Percentiles rank a stretch among this genome's conserved stretches.
phyloP scores from a whole-genome alignment of 2,329 filamentous ascomycete genomes.

The Talaromyces islandicus region DNA sequence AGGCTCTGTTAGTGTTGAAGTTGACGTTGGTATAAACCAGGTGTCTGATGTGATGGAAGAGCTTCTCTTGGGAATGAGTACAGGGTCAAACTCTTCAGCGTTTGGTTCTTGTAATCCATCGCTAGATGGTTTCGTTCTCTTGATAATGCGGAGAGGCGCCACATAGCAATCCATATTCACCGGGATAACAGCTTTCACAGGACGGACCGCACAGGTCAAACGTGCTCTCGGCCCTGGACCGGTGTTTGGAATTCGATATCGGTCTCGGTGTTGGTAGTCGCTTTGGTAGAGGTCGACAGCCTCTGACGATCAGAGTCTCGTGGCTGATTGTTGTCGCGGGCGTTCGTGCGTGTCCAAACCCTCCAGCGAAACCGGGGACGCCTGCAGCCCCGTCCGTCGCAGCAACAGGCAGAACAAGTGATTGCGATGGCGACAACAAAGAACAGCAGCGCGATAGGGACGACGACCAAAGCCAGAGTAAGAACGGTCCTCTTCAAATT shows the following conservation, averaged over 20 bases:
- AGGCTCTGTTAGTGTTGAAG: neutral
- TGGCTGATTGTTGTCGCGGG: conserved; percentile 17
- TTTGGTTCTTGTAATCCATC: conserved; percentile 9
- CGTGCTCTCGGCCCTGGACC: conserved; percentile 17
- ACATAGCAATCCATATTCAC: conserved; percentile 27
- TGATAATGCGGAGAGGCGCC: conserved; percentile 48
- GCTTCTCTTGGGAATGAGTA: conserved; percentile 17
- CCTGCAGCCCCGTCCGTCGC: neutral
- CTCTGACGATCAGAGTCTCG: conserved; percentile 27
- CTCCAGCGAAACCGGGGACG: neutral
- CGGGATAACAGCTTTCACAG: neutral
- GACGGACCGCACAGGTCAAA: conserved; percentile 12
- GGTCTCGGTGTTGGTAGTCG: conserved; percentile 21
- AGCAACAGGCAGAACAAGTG: conserved; percentile 32
- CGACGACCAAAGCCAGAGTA: conserved; percentile 40
- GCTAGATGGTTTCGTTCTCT: conserved; percentile 19
- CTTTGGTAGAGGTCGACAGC: conserved; percentile 27
- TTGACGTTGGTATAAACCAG: neutral
- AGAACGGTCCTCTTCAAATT: conserved; percentile 32
- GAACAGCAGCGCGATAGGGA: conserved; percentile 43
- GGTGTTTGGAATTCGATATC: conserved; percentile 21
- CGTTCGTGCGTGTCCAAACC: neutral
- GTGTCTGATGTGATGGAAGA: conserved; percentile 19
- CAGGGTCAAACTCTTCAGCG: conserved; percentile 10
- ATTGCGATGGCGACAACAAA: conserved; percentile 33